Percentiles rank a stretch among this genome's conserved stretches.
Evolutionary conservation across 805 yeast species (phyloP).

Genomic region (Saccharomyces eubayanus): DNA sequence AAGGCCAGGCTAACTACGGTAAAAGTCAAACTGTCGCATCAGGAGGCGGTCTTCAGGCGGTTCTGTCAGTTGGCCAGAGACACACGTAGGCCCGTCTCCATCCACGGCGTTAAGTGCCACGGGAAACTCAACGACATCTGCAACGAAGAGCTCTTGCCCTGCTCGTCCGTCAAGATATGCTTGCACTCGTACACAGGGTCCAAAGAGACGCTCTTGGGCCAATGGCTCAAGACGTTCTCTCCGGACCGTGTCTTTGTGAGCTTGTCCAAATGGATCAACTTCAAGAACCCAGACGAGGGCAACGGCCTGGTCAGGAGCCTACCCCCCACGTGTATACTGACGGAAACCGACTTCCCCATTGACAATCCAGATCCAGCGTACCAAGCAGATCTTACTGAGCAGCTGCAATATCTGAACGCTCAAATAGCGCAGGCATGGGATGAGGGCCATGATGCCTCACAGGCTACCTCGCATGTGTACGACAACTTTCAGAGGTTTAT

Average conservation of each 20-base stretch:
- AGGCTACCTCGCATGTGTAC: constrained; percentile 5
- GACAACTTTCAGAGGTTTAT: constrained; percentile 13
- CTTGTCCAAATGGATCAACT: constrained; percentile 25
- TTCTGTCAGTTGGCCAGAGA: constrained; percentile 50
- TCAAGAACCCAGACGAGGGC: constrained; percentile 24
- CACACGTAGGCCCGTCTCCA: constrained; percentile 46
- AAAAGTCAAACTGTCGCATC: constrained; percentile 61
- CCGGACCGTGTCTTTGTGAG: constrained; percentile 24
- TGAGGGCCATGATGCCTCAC: constrained; percentile 1
- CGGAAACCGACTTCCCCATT: constrained; percentile 46
- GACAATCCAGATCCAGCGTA: constrained; percentile 6
- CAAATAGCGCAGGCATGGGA: constrained; percentile 6
- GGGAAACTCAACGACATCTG: constrained; percentile 44
- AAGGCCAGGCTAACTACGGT: constrained; percentile 33
- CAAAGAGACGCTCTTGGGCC: constrained; percentile 49
- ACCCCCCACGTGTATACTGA: constrained; percentile 34
- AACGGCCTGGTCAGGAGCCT: constrained; percentile 25
- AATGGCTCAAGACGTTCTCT: constrained; percentile 30
- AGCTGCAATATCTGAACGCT: constrained; percentile 9
- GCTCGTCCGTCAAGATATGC: constrained; percentile 35
- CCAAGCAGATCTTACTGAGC: constrained; percentile 4
- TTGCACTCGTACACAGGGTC: constrained; percentile 88
- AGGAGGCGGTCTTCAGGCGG: constrained; percentile 40
- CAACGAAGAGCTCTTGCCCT: constrained; percentile 20
- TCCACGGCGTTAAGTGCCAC: constrained; percentile 82